phyloP scores from a whole-genome alignment of 2,329 filamentous ascomycete genomes.

The Fusarium dlaminii region DNA sequence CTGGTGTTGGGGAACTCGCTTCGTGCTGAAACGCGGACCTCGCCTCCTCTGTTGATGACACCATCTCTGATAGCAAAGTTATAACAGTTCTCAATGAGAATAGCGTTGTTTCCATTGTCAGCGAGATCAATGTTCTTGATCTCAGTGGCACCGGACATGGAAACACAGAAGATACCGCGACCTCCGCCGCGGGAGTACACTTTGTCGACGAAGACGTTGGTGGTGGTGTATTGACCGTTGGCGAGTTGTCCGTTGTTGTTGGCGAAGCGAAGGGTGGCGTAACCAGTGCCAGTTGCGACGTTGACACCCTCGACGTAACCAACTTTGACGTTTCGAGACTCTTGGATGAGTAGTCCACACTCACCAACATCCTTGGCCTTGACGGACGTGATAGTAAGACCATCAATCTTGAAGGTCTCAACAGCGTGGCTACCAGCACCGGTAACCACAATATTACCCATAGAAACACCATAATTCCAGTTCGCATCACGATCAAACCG shows the following conservation, averaged over 20 bases:
- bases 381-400: constrained; percentile 60
- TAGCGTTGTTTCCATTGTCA: constrained; percentile 63
- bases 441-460: constrained; percentile 61
- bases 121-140: constrained; percentile 61
- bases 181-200: constrained; percentile 66
- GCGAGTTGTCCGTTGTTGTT: constrained; percentile 63
- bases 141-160: constrained; percentile 61
- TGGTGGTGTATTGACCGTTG: constrained; percentile 58
- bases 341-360: constrained; percentile 65
- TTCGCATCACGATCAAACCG: constrained; percentile 66
- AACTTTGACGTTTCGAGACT: constrained; percentile 61
- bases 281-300: constrained; percentile 61
- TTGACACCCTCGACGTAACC: constrained; percentile 66
- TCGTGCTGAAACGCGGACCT: constrained; percentile 63
- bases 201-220: constrained; percentile 62
- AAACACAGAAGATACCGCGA: constrained; percentile 67
- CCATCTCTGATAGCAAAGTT: constrained; percentile 61
- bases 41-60: constrained; percentile 63
- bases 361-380: constrained; percentile 64
- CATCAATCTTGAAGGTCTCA: constrained; percentile 68
- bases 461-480: constrained; percentile 62
- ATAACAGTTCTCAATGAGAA: constrained; percentile 70
- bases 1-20: constrained; percentile 63
- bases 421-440: constrained; percentile 66
- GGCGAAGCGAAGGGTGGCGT: constrained; percentile 66